Conservation (phyloP, 1,139 yeast species). For the Scheffersomyces segobiensis region DNA sequence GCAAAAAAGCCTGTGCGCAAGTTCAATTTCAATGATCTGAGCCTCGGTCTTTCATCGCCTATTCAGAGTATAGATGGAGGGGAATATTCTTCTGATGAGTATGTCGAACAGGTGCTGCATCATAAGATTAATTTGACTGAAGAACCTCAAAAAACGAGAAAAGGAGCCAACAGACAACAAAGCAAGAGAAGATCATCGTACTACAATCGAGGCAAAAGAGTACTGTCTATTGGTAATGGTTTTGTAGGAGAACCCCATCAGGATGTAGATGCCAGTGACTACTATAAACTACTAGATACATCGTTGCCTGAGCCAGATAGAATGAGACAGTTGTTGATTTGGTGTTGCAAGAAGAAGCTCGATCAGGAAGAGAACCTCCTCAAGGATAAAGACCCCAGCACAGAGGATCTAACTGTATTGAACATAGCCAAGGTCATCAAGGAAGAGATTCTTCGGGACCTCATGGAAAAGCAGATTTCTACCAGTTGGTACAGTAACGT, state of each 20-base stretch:
- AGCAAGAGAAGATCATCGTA: constrained; percentile 49
- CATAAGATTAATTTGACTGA: constrained; percentile 24
- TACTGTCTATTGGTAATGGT: constrained; percentile 77
- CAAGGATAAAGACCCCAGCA: constrained; percentile 17
- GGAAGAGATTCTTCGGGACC: constrained; percentile 61
- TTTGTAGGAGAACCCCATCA: constrained; percentile 68
- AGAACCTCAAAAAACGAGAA: constrained; percentile 29
- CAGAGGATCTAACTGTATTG: constrained; percentile 40
- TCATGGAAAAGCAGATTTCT: constrained; percentile 57
- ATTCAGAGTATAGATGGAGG: constrained; percentile 10
- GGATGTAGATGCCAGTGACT: constrained; percentile 56
- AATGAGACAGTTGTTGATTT: constrained; percentile 66
- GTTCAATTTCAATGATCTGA: constrained; percentile 13
- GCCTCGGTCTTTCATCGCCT: constrained; percentile 26
- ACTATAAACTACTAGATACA: constrained; percentile 62
- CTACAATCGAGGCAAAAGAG: constrained; percentile 64
- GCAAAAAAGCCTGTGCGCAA: neutral
- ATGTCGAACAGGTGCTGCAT: constrained; percentile 33
- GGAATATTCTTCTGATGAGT: constrained; percentile 21
- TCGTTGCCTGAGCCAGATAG: constrained; percentile 71
- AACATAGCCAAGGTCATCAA: constrained; percentile 64
- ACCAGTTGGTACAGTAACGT: constrained; percentile 65
- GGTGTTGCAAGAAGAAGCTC: constrained; percentile 62
- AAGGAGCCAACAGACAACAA: constrained; percentile 2
- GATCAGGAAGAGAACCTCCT: constrained; percentile 37